Evolutionary conservation across 148 eudicot species (phyloP), one percentile per base, ranked within the genome.

Genomic region (Vaccinium corymbosum): DNA sequence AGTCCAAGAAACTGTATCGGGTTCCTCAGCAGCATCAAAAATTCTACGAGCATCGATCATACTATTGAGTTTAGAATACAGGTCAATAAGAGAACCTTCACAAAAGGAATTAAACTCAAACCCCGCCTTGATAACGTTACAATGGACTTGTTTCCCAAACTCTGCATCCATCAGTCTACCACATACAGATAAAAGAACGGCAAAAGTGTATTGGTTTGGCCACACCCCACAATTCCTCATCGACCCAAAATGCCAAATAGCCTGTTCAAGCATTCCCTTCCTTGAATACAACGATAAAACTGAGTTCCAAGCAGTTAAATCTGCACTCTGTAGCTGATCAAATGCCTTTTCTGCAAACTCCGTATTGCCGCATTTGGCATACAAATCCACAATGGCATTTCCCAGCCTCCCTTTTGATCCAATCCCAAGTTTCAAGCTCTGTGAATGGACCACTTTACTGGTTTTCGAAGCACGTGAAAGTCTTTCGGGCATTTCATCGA

Each of bases 401-500:
- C 91, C 98, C 82, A 95, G 76, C 70, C 85, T 77, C 70, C 93
- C 94, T 74, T 86, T 64, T n/a, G 87, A 88, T 15, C 86, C 86
- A 81, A 90, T 79, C 78, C 95, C 94, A 71, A 85, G 81, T 57
- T 85, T 92, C 74, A 95, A 80, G 81, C 92, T 92, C 12, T 84
- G 89, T 19, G 90, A 87, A 83, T 95, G 98, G 66, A 94, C 83
- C 9, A 83, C 16, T 82, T 79, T 89, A 83, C 89, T 78, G 16
- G 53, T 49, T 61, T 81, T 88, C 1, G 82, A 86, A 12, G 92
- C 88, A 42, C 64, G 51, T 22, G 81, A 56, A 20, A 87, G 59
- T 87, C 94, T 92, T 3, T 94, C 89, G 48, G 97, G 94, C 92
- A 91, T 89, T 93, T 90, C 93, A 82, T 94, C 95, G 84, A 92